Percentiles rank a stretch among this genome's conserved stretches.
These are phyloP conservation scores for Paecilomyces fulvus DNA, from an alignment of 2,329 filamentous ascomycete species.

Conservation along the genomic window DNA sequence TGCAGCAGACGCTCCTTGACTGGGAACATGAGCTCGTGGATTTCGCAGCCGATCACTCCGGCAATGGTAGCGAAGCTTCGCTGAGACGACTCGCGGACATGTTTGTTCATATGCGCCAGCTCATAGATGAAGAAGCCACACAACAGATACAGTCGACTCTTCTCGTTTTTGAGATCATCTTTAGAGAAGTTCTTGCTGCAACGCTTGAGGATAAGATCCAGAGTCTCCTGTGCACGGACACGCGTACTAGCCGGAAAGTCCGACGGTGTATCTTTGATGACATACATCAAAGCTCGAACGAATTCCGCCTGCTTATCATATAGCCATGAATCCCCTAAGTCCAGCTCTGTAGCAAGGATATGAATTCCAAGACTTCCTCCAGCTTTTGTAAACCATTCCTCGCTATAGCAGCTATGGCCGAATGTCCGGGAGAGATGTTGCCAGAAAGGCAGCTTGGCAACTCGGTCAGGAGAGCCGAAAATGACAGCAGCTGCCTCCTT, in stretches of 20 bases:
- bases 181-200: slow-evolving; percentile 74
- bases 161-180: slow-evolving; percentile 63
- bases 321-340: slow-evolving; percentile 78
- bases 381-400: slow-evolving; percentile 98
- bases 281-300: slow-evolving; percentile 83
- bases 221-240: slow-evolving; percentile 69
- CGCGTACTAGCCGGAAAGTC: slow-evolving; percentile 88
- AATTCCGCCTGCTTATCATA: slow-evolving; percentile 77
- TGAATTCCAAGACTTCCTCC: slow-evolving; percentile 87
- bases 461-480: slow-evolving; percentile 64
- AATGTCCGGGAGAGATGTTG: slow-evolving; percentile 72
- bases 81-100: slow-evolving; percentile 82
- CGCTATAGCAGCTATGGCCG: slow-evolving; percentile 90
- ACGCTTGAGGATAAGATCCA: slow-evolving; percentile 68
- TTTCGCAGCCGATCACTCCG: slow-evolving; percentile 64
- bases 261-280: slow-evolving; percentile 95
- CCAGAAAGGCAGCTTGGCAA: slow-evolving; percentile 77
- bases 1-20: slow-evolving; percentile 84
- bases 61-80: slow-evolving; percentile 73
- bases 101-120: slow-evolving; percentile 88
- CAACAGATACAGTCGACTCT: slow-evolving; percentile 62
- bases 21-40: slow-evolving; percentile 81
- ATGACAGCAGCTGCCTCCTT: slow-evolving; percentile 69
- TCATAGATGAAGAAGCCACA: slow-evolving; percentile 82
- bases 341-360: slow-evolving; percentile 73